Evolutionary conservation across 768 basidiomycete genomes (phyloP).

Genomic region (Tricholoma sp.): DNA sequence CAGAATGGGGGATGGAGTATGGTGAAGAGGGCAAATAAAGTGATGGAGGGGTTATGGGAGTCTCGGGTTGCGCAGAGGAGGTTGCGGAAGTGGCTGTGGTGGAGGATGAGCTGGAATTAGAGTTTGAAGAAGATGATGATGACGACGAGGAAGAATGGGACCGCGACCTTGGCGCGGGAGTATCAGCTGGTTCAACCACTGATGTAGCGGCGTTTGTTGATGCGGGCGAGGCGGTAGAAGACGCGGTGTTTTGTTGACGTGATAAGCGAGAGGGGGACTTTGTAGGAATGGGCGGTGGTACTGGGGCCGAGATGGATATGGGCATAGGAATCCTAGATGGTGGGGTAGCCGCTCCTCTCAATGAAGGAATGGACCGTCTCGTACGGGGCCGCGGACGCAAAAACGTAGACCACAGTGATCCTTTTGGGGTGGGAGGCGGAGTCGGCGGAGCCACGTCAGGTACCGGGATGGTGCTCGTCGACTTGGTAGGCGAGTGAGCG

Average conservation of each 20-base stretch:
- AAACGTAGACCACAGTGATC: slow-evolving; percentile 31
- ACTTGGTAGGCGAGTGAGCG: slow-evolving; percentile 17
- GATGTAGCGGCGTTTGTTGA: slow-evolving; percentile 11
- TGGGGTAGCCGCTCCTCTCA: neutral
- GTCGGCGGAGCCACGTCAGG: neutral
- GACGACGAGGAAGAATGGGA: slow-evolving; percentile 13
- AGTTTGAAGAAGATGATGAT: slow-evolving; percentile 9
- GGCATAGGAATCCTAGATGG: slow-evolving; percentile 8
- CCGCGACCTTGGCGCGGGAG: slow-evolving; percentile 1
- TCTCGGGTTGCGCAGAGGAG: slow-evolving; percentile 16
- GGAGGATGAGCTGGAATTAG: slow-evolving; percentile 7
- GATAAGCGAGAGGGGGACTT: neutral
- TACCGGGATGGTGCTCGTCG: neutral
- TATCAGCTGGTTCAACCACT: neutral
- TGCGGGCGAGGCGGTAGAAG: slow-evolving; percentile 18
- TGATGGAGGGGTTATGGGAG: slow-evolving; percentile 12
- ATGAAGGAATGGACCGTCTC: slow-evolving; percentile 19
- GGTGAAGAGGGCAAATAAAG: slow-evolving; percentile 7
- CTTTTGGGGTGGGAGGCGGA: slow-evolving; percentile 1
- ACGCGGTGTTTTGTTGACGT: slow-evolving; percentile 16
- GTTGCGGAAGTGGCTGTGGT: slow-evolving; percentile 10
- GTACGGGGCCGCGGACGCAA: slow-evolving; percentile 31
- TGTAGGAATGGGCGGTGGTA: neutral
- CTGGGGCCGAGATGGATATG: slow-evolving; percentile 15
- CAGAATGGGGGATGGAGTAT: slow-evolving; percentile 24